phyloP scores from a whole-genome alignment of 345 rosid species.

The Odontarrhena argentea region DNA sequence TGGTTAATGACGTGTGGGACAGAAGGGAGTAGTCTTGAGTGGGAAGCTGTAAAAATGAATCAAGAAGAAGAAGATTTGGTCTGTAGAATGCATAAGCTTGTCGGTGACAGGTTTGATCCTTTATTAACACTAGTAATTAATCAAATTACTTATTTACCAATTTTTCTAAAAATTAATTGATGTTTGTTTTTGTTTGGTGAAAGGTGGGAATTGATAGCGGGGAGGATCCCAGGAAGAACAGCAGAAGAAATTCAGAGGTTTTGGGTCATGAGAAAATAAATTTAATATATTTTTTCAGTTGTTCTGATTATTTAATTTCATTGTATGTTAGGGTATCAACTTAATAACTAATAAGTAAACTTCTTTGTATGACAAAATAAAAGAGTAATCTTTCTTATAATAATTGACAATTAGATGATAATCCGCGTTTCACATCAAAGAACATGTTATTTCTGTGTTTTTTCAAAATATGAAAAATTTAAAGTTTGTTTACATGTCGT shows the following conservation, averaged over 20 bases:
- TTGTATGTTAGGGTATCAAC: background rate
- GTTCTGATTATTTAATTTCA: constrained; percentile 11
- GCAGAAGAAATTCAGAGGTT: constrained; percentile 71
- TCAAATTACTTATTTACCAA: no score
- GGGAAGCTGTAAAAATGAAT: constrained; percentile 55
- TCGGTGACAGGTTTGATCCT: constrained; percentile 58
- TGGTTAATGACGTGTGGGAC: constrained; percentile 17
- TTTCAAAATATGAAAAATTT: no score
- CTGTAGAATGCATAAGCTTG: constrained; percentile 61
- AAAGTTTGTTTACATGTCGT: no score
- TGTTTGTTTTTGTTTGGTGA: constrained; percentile 16
- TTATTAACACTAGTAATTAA: background rate
- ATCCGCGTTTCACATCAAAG: no score
- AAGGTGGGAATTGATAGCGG: constrained; percentile 76
- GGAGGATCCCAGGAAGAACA: constrained; percentile 64
- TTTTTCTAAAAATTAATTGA: background rate
- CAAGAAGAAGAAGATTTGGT: constrained; percentile 69
- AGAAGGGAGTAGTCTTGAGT: constrained; percentile 64
- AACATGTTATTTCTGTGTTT: no score
- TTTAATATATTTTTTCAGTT: background rate
- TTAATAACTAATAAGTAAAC: background rate
- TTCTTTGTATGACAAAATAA: no score
- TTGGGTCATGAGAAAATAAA: constrained; percentile 55
- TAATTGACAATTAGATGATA: background rate
- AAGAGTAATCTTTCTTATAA: background rate